Conservation (phyloP, 163 green algal genomes). For the Chlorella variabilis region DNA sequence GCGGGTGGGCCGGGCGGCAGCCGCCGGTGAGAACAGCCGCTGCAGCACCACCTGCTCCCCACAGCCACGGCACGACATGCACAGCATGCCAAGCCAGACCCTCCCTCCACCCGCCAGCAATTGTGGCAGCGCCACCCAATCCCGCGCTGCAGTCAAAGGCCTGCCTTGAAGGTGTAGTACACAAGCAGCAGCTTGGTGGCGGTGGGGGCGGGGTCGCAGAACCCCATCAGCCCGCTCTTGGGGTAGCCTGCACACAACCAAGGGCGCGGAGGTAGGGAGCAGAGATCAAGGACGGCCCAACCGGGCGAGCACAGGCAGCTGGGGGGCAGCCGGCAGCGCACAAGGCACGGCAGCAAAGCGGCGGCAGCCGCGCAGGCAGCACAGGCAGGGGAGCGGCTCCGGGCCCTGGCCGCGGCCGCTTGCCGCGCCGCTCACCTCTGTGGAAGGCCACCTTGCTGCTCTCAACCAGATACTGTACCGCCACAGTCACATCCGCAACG, state of each 20-base stretch:
- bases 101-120: no score
- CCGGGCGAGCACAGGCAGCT: no score
- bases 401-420: no score
- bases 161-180: conserved; percentile 40
- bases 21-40: no score
- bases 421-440: conserved; percentile 18
- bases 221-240: conserved; percentile 83
- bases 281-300: neutral
- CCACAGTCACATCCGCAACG: conserved; percentile 69
- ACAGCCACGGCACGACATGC: no score
- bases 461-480: conserved; percentile 75
- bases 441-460: conserved; percentile 57
- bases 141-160: neutral
- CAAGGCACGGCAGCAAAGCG: no score
- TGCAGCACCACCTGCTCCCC: no score
- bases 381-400: neutral
- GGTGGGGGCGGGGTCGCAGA: conserved; percentile 68
- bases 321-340: no score
- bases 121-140: no score
- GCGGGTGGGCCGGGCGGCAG: no score
- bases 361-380: no score
- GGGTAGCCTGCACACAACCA: conserved; percentile 49
- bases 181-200: conserved; percentile 57
- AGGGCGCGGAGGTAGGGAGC: neutral
- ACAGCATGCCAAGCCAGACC: no score